Percentiles rank a stretch among this genome's conserved stretches.
These are phyloP conservation scores for Comarum palustre DNA, from an alignment of 306 rosid species.

Conservation along the genomic window DNA sequence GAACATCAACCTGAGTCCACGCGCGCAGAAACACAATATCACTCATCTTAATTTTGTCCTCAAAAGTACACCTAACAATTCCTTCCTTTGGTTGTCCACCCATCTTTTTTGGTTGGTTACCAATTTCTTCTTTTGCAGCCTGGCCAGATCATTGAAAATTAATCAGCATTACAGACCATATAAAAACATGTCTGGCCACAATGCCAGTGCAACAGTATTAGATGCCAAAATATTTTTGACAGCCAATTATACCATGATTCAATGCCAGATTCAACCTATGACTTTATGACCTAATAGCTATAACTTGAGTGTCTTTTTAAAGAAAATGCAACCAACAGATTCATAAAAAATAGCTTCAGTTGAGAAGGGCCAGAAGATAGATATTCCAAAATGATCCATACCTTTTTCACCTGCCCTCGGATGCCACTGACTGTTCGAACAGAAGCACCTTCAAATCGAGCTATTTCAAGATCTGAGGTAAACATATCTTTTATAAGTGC, in stretches of 20 bases:
- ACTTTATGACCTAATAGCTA: neutral
- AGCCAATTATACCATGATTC: neutral
- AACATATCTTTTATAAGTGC: slow-evolving; percentile 91
- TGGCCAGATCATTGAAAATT: slow-evolving; percentile 30
- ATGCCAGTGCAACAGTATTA: slow-evolving; percentile 3
- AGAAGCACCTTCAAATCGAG: slow-evolving; percentile 94
- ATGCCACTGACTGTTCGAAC: slow-evolving; percentile 87
- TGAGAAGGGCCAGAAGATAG: neutral
- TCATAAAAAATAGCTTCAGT: slow-evolving; percentile 8
- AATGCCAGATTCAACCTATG: neutral
- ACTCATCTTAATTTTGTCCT: slow-evolving; percentile 96
- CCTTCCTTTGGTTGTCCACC: slow-evolving; percentile 83
- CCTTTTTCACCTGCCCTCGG: slow-evolving; percentile 98
- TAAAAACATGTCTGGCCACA: neutral
- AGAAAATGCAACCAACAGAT: slow-evolving; percentile 13
- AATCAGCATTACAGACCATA: neutral
- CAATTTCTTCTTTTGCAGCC: slow-evolving; percentile 90
- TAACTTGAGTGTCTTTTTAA: neutral
- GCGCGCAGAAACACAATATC: slow-evolving; percentile 90
- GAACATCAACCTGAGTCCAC: slow-evolving; percentile 87
- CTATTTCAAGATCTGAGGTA: slow-evolving; percentile 88
- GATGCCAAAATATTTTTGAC: neutral
- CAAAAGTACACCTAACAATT: slow-evolving; percentile 91
- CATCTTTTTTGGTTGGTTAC: slow-evolving; percentile 65
- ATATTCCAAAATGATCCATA: slow-evolving; percentile 24